Conservation (phyloP, 441 rosid species). For the Gossypium laxum region DNA sequence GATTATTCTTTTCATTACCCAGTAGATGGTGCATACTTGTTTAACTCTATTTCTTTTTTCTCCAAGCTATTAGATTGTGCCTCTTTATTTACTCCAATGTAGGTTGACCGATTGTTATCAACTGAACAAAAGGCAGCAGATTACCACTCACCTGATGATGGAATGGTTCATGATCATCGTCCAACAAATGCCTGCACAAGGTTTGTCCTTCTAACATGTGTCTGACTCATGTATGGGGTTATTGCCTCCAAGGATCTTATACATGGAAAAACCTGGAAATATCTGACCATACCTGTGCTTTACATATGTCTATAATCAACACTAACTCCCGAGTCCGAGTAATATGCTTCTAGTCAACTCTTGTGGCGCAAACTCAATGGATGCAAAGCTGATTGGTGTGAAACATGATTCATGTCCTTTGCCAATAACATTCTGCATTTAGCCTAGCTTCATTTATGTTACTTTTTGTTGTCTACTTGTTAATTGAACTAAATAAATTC, state of each 20-base stretch:
- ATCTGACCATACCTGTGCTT: background rate
- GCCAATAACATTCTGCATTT: background rate
- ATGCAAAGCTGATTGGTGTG: conserved; percentile 7
- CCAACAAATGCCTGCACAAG: conserved; percentile 94
- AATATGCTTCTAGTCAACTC: conserved; percentile 3
- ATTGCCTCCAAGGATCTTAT: background rate
- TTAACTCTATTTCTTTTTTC: background rate
- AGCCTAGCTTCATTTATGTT: background rate
- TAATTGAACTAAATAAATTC: background rate
- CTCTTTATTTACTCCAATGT: conserved; percentile 12
- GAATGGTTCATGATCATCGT: conserved; percentile 87
- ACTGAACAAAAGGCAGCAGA: conserved; percentile 91
- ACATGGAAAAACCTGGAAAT: background rate
- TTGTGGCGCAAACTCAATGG: conserved; percentile 8
- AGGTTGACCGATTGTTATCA: conserved; percentile 89
- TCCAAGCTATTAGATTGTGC: conserved; percentile 12
- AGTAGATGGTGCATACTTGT: background rate
- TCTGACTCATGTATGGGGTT: background rate
- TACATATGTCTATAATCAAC: background rate
- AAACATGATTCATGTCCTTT: background rate
- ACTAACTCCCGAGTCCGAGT: background rate
- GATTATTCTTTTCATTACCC: background rate
- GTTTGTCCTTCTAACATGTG: conserved; percentile 30
- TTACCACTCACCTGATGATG: conserved; percentile 90
- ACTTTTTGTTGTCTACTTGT: conserved; percentile 4